Evolutionary conservation across 306 rosid genomes (phyloP).

Genomic region (Cicer bijugum): DNA sequence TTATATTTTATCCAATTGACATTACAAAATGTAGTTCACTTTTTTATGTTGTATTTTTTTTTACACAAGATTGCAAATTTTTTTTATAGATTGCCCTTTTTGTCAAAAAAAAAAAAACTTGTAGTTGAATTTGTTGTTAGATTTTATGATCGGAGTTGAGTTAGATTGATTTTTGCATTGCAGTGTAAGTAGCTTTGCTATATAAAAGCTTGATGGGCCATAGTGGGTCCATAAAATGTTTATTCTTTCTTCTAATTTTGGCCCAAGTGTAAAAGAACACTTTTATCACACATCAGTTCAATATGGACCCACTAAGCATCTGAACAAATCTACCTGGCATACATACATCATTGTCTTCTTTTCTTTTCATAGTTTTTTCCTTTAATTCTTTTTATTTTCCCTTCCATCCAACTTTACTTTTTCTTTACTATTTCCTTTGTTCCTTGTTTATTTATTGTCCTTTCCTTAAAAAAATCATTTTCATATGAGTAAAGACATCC

Average conservation of each 20-base stretch:
- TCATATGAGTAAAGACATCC: conserved; percentile 70
- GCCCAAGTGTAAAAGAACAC: conserved; percentile 58
- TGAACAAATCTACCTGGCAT: conserved; percentile 69
- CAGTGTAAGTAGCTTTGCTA: too few relatives aligned
- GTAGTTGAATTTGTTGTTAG: too few relatives aligned
- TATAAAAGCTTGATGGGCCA: too few relatives aligned
- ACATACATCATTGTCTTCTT: conserved; percentile 64
- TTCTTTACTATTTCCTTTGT: conserved; percentile 66
- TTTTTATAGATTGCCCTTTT: too few relatives aligned
- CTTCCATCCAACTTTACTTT: conserved; percentile 65
- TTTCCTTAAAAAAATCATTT: conserved; percentile 93
- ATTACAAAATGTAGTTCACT: too few relatives aligned
- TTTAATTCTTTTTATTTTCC: conserved; percentile 43
- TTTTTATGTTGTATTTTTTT: too few relatives aligned
- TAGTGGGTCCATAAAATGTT: conserved; percentile 44
- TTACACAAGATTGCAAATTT: too few relatives aligned
- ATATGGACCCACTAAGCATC: conserved; percentile 55
- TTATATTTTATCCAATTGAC: too few relatives aligned
- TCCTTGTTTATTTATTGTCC: conserved; percentile 56
- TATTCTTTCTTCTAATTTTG: conserved; percentile 31
- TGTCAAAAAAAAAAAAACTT: too few relatives aligned
- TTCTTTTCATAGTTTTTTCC: conserved; percentile 53
- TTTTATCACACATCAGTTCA: conserved; percentile 63
- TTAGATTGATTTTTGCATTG: too few relatives aligned
- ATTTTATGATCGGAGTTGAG: too few relatives aligned